Base-by-base conservation (phyloP, 1,139 yeast genomes). In the Zygoascus meyerae region DNA sequence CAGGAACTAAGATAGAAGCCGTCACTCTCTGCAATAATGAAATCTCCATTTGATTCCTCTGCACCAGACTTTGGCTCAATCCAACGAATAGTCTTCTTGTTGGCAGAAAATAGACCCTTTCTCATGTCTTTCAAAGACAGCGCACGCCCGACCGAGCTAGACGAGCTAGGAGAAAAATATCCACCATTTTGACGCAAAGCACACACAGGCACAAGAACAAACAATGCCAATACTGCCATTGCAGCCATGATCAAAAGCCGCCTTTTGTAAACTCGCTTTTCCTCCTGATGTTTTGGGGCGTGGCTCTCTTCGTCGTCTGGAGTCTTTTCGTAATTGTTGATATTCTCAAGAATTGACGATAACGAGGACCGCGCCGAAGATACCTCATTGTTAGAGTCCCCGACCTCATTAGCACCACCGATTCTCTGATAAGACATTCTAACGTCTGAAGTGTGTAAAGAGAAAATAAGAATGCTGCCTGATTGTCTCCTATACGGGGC, bases 31-130 rank as follows among this genome's bases (percentile, higher is more conserved):
- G 46, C 37, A 17, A 53, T 50, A 21, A 63, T 35, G 44, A 53
- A 63, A 42, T 63, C 64, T 6, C 68, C 68, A 4, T 48, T 48
- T 14, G 42, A 43, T 15, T 59, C 56, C 3, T 51, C 52, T 2
- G 53, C 46, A 16, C 52, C 58, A 10, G 51, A 46, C 26, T 40
- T 47, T 3, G 60, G 50, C 9, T 53, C 55, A 26, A 60, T 50
- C 64, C 64, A 60, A 34, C 50, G 49, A 35, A 60, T 58, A 6
- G 54, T 44, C 47, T 55, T 44, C 9, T 44, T 44, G 11, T 41
- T 40, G 1, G 63, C 54, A 2, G 44, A 26, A 46, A 55, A 65
- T 3, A 43, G 43, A 10, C 69, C 69, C 5, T 49, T 45, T 26
- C 66, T 55, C 51, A 52, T 48, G 10, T 60, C 66, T 2, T 49